Evolutionary conservation across 2,329 filamentous ascomycete species (phyloP).

Genomic region (Colletotrichum sp.): DNA sequence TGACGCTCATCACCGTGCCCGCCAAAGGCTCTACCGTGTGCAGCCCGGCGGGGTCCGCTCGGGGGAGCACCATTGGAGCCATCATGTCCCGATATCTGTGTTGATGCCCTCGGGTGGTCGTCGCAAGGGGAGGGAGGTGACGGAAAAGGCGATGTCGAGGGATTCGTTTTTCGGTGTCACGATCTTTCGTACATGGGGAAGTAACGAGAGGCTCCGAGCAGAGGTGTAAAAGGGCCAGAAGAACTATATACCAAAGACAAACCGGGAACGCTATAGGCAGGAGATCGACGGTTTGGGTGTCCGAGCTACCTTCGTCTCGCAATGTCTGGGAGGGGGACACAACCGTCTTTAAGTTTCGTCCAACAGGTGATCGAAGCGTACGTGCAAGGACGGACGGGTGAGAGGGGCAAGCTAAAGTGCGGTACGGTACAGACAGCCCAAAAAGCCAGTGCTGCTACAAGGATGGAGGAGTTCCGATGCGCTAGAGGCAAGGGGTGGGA

Average conservation of each 20-base stretch:
- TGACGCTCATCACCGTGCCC: slow-evolving; percentile 38
- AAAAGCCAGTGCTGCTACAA: slow-evolving; percentile 4
- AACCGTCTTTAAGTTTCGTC: slow-evolving; percentile 16
- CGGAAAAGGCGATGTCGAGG: neutral
- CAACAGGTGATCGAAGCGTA: slow-evolving; percentile 18
- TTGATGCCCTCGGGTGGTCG: neutral
- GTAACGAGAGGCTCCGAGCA: no score
- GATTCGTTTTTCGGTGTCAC: neutral
- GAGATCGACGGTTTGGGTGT: slow-evolving; percentile 8
- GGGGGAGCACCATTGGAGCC: neutral
- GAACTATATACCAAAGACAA: slow-evolving; percentile 16
- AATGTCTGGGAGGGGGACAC: slow-evolving; percentile 13
- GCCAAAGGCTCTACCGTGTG: slow-evolving; percentile 31
- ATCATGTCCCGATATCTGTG: neutral
- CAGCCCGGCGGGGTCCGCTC: neutral
- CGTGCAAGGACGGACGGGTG: slow-evolving; percentile 3
- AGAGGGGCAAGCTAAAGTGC: neutral
- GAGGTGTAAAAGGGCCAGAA: neutral
- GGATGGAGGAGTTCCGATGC: neutral
- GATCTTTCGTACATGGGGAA: slow-evolving; percentile 1
- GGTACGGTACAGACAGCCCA: neutral
- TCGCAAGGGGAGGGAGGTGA: neutral
- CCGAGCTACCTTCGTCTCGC: slow-evolving; percentile 17
- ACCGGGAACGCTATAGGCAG: slow-evolving; percentile 1
- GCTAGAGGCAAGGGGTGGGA: neutral